Evolutionary conservation across 139 green algal genomes (phyloP).

Genomic region (Picochlorum sp.): DNA sequence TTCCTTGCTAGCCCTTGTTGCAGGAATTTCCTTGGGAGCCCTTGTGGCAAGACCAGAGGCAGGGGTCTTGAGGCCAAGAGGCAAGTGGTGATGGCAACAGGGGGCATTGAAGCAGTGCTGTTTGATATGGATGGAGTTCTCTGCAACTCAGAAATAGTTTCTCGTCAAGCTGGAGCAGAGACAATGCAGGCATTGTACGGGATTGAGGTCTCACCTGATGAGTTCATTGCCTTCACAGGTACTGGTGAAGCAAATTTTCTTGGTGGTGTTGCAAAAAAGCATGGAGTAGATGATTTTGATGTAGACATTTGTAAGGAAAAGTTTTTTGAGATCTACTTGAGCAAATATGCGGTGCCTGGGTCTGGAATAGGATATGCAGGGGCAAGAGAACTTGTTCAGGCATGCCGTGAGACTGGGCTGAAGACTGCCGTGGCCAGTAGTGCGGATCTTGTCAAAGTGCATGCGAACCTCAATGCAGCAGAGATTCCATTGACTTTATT

Average conservation of each 20-base stretch:
- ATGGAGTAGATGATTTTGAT: constrained; percentile 26
- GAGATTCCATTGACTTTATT: constrained; percentile 42
- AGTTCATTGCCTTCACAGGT: constrained; percentile 59
- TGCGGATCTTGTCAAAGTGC: constrained; percentile 60
- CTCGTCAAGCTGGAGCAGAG: constrained; percentile 23
- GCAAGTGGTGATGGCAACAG: not conserved
- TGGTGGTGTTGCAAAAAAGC: constrained; percentile 24
- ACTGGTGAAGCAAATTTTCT: constrained; percentile 54
- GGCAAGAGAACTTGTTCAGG: constrained; percentile 42
- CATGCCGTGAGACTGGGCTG: constrained; percentile 46
- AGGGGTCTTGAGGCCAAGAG: not conserved
- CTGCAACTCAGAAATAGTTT: constrained; percentile 19
- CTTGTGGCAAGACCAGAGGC: too few species aligned
- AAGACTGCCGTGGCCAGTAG: constrained; percentile 57
- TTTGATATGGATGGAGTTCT: constrained; percentile 53
- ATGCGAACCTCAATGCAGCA: constrained; percentile 53
- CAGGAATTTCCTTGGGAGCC: too few species aligned
- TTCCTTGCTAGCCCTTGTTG: too few species aligned
- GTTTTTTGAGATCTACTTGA: constrained; percentile 63
- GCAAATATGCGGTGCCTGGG: constrained; percentile 19
- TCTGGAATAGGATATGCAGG: constrained; percentile 36
- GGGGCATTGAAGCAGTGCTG: constrained; percentile 38
- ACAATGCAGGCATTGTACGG: constrained; percentile 44
- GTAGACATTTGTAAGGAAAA: constrained; percentile 36
- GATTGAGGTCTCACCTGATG: constrained; percentile 35